These are phyloP conservation scores for Paraconiothyrium brasiliense DNA, from an alignment of 2,329 filamentous ascomycete genomes.

Conservation along the genomic window DNA sequence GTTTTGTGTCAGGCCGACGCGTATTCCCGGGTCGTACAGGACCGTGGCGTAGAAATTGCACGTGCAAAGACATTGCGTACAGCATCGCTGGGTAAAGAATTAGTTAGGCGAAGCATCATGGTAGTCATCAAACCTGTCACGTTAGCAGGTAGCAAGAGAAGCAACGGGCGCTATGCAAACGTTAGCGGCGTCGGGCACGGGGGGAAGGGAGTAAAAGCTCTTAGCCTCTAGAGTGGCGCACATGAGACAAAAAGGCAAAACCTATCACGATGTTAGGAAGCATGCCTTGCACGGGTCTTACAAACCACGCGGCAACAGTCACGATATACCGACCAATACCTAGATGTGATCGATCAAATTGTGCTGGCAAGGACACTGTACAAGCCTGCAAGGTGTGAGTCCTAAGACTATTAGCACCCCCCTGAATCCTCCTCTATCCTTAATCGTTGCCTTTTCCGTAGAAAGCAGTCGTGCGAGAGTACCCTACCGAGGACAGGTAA, in stretches of 20 bases:
- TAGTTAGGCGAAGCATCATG: not conserved
- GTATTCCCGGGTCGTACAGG: not conserved
- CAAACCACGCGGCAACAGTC: constrained; percentile 20
- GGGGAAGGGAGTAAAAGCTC: not conserved
- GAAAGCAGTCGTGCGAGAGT: constrained; percentile 9
- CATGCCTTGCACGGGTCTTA: constrained; percentile 7
- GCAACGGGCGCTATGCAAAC: not conserved
- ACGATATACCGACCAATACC: constrained; percentile 18
- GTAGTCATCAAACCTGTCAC: not conserved
- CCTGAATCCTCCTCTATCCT: constrained; percentile 8
- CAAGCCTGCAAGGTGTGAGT: constrained; percentile 12
- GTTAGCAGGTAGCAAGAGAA: constrained; percentile 1
- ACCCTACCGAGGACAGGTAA: constrained; percentile 28
- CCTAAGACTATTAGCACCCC: constrained; percentile 25
- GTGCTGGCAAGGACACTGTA: constrained; percentile 15
- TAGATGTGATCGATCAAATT: constrained; percentile 18
- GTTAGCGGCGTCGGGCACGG: constrained; percentile 3
- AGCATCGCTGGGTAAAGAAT: not conserved
- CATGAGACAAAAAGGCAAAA: constrained; percentile 3
- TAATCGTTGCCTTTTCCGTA: not conserved
- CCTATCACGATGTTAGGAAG: constrained; percentile 17
- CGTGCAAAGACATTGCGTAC: not conserved
- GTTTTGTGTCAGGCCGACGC: not conserved
- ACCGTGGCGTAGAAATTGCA: not conserved
- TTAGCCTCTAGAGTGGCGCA: not conserved